Evolutionary conservation across 129 eudicot species (phyloP), one percentile per base, ranked within the genome.

Genomic region (Chrysanthemum seticuspe): DNA sequence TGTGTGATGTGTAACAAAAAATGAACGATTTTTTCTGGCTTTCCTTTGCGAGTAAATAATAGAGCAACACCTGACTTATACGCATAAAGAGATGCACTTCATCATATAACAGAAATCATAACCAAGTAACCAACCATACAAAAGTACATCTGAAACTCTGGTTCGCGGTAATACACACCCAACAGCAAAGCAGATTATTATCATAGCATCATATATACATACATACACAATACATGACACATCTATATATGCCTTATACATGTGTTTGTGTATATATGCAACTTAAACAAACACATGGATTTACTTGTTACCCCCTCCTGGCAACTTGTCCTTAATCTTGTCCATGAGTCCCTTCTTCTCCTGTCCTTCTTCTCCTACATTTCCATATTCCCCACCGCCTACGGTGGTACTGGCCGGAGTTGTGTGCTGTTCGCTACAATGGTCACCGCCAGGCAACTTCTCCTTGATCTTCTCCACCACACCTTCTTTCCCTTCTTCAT

Each of bases 391-490:
- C 47, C 18, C 78, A 5, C 60, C 76, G 9, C 58, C 79, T 40
- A 66, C 54, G n/a, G 69, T 68, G 31, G 45, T 6, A 0, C 75
- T 34, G 65, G 65, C 9, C 13, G 71, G 14, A 51, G 52, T 62
- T 52, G 53, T 63, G 10, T 44, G 61, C 44, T 78, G 72, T 71
- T 78, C 68, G 14, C 29, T 10, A 16, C 53, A 88, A n/a, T 87
- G 87, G 63, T 71, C 73, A 13, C 72, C 68, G 61, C 75, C 90
- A 2, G 90, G 88, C 2, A 86, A 67, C 83, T 89, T 89, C 47
- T 86, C 85, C 86, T 87, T 89, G 69, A 89, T 86, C 87, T 80
- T 86, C 59, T 82, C 86, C 82, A 82, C 55, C 63, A 88, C 49
- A 45, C 91, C 62, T 13, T 75, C 70, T 53, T 81, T 73, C 50